Percentiles rank a stretch among this genome's conserved stretches.
Evolutionary conservation across 1,284 basidiomycete species (phyloP).

Genomic region (Cryptococcus sp.): DNA sequence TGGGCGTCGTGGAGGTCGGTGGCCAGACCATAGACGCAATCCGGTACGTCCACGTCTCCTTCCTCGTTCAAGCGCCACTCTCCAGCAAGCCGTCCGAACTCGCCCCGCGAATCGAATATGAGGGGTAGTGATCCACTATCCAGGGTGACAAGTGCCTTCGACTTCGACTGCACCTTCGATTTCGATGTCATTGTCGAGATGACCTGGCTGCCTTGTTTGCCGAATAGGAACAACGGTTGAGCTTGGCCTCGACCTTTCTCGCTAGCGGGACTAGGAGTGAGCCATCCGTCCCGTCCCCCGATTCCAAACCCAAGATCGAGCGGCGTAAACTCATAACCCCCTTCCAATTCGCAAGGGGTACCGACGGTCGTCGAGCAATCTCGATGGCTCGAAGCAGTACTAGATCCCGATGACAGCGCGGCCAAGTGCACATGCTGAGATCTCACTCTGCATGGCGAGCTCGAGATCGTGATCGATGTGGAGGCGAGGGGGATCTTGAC

Average conservation of each 20-base stretch:
- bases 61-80: neutral
- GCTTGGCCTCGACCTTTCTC: too few relatives aligned
- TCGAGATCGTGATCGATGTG: neutral
- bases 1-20: too few relatives aligned
- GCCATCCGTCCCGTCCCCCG: too few relatives aligned
- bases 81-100: slow-evolving; percentile 17
- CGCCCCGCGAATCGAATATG: slow-evolving; percentile 19
- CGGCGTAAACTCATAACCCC: neutral
- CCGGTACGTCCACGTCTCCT: slow-evolving; percentile 12
- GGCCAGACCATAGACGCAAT: neutral
- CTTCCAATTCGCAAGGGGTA: neutral
- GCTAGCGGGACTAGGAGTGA: neutral
- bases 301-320: neutral
- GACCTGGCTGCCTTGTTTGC: too few relatives aligned
- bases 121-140: slow-evolving; percentile 10
- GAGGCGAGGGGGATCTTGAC: slow-evolving; percentile 24
- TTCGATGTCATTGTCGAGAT: too few relatives aligned
- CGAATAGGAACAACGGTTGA: too few relatives aligned
- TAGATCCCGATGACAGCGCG: neutral
- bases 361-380: neutral
- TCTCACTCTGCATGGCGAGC: slow-evolving; percentile 2
- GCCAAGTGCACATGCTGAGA: neutral
- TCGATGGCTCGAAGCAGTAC: neutral
- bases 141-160: neutral
- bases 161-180: too few relatives aligned